phyloP scores from a whole-genome alignment of 2,329 filamentous ascomycete species.

The Nigrospora oryzae region DNA sequence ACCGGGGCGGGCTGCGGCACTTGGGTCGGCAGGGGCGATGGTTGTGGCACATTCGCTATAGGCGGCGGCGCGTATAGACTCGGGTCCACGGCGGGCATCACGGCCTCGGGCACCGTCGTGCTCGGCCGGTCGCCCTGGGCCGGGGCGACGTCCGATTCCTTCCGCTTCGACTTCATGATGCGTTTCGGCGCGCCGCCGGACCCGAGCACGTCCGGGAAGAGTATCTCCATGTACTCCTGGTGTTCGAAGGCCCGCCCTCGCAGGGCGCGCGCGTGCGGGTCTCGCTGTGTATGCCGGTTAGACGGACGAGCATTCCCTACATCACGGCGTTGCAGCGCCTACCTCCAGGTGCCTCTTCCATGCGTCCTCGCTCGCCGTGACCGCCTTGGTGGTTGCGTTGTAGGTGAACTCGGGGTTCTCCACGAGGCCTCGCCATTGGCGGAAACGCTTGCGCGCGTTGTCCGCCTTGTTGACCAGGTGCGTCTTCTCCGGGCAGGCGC shows the following conservation, averaged over 20 bases:
- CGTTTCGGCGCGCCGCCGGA: constrained; percentile 52
- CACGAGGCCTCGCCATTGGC: constrained; percentile 50
- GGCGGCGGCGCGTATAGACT: constrained; percentile 4
- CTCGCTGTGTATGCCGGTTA: constrained; percentile 30
- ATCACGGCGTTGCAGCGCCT: constrained; percentile 12
- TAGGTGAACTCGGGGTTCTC: constrained; percentile 51
- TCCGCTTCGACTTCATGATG: constrained; percentile 45
- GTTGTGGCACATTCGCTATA: too few species aligned
- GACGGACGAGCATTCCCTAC: constrained; percentile 6
- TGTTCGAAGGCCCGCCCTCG: constrained; percentile 51
- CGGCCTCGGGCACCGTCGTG: constrained; percentile 36
- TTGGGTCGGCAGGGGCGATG: not conserved
- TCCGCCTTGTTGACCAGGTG: constrained; percentile 58
- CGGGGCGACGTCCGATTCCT: constrained; percentile 34
- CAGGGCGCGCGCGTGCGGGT: constrained; percentile 48
- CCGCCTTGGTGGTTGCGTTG: constrained; percentile 38
- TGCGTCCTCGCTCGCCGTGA: constrained; percentile 47
- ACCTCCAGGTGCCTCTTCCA: constrained; percentile 52
- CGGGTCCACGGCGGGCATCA: constrained; percentile 15
- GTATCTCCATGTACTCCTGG: constrained; percentile 51
- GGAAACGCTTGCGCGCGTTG: constrained; percentile 54
- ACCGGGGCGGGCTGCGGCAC: constrained; percentile 10
- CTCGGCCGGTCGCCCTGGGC: constrained; percentile 34
- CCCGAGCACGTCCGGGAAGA: constrained; percentile 52
- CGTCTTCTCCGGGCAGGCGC: constrained; percentile 49